Evolutionary conservation across 805 yeast genomes (phyloP), one percentile per base, ranked within the genome.

Genomic region (Candida rishiriensis): DNA sequence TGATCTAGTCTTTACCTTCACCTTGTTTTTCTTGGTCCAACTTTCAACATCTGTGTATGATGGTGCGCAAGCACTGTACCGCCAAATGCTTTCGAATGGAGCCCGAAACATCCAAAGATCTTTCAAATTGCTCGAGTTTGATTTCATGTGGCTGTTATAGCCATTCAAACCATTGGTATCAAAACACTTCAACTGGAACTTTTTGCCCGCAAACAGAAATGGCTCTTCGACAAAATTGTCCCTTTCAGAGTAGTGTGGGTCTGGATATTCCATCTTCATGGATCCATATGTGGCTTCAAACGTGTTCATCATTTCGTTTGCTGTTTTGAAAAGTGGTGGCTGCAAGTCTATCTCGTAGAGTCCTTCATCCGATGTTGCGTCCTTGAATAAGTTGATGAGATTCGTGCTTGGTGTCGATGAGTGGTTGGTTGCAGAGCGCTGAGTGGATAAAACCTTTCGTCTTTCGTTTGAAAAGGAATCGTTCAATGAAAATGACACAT

Each of bases 141-240:
- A 50, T 44, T 46, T 36, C 15, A 28, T 3, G 3, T 34, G 34
- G 5, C 36, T 39, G 7, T 34, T 30, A 36, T 56, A 59, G 11
- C 41, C 18, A 13, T 40, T 15, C 29, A 51, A 26, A 40, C 66
- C 55, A 14, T 59, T 44, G 9, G 64, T 31, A 42, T 73, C 67
- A 3, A 60, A 53, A 0, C 80, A 74, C 11, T 63, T 60, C 1
- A 85, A 61, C 1, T 63, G 65, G 48, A 81, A 79, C 50, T 75
- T 78, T 48, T 73, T 78, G 6, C 89, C 90, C 1, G 90, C 90
- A 62, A 79, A 82, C 1, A 76, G 62, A 43, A 83, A 75, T 0
- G 91, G 82, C 10, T 63, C 60, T 6, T 61, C 54, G 2, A 78
- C 82, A 7, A 75, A 65, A 52, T 87, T 90, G 1, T 61, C 54